A percentile compares a stretch with the other conserved stretches of the same genome.
These are phyloP conservation scores for Penicillium sp. DNA, from an alignment of 2,329 filamentous ascomycete genomes.

Conservation along the genomic window DNA sequence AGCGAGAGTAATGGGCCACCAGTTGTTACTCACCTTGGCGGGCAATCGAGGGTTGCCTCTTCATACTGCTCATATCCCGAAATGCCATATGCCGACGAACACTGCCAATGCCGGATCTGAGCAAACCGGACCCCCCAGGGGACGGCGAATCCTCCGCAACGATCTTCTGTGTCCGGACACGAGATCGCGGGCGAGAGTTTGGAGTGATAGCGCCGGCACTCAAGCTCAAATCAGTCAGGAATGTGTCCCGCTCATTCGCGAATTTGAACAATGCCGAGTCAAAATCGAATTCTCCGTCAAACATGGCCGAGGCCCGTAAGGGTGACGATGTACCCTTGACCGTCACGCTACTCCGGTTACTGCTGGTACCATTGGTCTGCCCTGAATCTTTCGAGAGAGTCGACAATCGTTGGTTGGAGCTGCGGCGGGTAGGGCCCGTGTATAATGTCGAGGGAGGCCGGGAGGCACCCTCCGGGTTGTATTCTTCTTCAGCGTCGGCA, in stretches of 20 bases:
- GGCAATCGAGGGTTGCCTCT: constrained; percentile 74
- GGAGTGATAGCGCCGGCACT: constrained; percentile 77
- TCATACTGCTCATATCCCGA: constrained; percentile 91
- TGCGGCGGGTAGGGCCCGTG: constrained; percentile 26
- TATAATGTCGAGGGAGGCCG: constrained; percentile 39
- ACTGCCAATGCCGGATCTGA: constrained; percentile 70
- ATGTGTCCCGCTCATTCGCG: constrained; percentile 88
- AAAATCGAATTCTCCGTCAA: constrained; percentile 77
- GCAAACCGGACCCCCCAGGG: constrained; percentile 36
- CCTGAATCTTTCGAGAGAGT: constrained; percentile 51
- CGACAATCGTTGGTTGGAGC: constrained; percentile 45
- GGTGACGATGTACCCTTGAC: constrained; percentile 48
- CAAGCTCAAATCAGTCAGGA: constrained; percentile 87
- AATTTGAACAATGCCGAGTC: constrained; percentile 92
- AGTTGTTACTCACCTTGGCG: constrained; percentile 63
- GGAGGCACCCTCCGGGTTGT: constrained; percentile 34
- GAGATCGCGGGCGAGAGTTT: constrained; percentile 65
- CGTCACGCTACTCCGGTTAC: constrained; percentile 64
- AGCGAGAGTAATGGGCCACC: neutral
- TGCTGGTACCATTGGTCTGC: constrained; percentile 49
- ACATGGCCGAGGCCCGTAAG: constrained; percentile 33
- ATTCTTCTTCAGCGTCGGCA: constrained; percentile 54
- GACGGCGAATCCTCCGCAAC: constrained; percentile 65
- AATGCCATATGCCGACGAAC: constrained; percentile 90
- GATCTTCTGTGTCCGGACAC: constrained; percentile 78